These are phyloP conservation scores for Dendrobium catenatum DNA, from an alignment of 106 monocot species.

Conservation along the genomic window DNA sequence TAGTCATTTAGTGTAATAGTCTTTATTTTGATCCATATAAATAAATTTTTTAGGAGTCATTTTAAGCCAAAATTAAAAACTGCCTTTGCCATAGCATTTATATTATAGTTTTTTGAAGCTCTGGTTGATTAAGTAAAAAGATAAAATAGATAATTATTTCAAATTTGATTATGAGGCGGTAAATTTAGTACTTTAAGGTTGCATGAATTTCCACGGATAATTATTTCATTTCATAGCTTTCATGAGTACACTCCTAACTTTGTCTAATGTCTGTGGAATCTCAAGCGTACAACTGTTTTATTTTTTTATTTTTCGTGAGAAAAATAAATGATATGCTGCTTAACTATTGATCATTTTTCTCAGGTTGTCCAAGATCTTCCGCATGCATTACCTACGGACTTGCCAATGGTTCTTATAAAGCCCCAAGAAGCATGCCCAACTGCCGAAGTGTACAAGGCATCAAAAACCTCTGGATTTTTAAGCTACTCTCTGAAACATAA, in stretches of 20 bases:
- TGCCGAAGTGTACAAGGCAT: conserved; percentile 95
- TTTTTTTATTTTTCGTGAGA: neutral
- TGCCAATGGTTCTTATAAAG: conserved; percentile 95
- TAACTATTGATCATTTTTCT: neutral
- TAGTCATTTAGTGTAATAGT: no score
- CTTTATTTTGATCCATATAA: no score
- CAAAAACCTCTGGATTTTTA: neutral
- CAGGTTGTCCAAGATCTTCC: conserved; percentile 87
- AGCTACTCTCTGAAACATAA: neutral
- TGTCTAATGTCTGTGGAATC: neutral
- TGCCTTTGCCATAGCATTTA: no score
- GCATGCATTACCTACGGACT: conserved; percentile 38
- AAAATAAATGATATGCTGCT: neutral
- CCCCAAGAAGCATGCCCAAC: conserved; percentile 93
- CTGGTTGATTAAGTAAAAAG: no score
- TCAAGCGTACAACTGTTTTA: neutral
- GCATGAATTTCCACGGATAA: neutral
- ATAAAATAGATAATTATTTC: no score
- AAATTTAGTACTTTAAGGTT: neutral
- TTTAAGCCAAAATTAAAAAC: no score
- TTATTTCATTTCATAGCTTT: neutral
- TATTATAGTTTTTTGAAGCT: no score
- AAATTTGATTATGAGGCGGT: no score
- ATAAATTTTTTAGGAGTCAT: no score
- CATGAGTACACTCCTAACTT: neutral